A percentile compares a stretch with the other conserved stretches of the same genome.
phyloP scores from a whole-genome alignment of 768 basidiomycete genomes.

The Tulasnella sp. region DNA sequence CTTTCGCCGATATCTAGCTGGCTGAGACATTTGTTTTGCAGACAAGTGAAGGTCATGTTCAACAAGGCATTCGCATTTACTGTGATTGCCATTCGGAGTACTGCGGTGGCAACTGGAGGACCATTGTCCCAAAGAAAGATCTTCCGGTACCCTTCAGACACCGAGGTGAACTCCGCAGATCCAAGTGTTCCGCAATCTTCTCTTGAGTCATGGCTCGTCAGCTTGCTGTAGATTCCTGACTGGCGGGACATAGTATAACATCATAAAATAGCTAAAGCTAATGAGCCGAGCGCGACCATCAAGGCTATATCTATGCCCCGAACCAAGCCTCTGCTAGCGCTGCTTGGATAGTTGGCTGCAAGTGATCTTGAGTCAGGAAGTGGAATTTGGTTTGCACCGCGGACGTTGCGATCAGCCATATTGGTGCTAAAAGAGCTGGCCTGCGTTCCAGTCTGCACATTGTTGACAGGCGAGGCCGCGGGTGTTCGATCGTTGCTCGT shows the following conservation, averaged over 20 bases:
- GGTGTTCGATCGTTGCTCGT: background rate
- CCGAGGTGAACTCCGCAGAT: background rate
- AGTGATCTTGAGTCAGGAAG: background rate
- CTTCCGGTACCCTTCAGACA: background rate
- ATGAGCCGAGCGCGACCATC: background rate
- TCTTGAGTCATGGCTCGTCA: constrained; percentile 4
- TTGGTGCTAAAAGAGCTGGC: background rate
- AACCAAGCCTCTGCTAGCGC: background rate
- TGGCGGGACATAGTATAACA: background rate
- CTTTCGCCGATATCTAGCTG: background rate
- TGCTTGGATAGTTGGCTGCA: background rate
- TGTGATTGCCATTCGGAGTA: background rate
- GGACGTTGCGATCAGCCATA: background rate
- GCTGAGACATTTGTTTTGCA: background rate
- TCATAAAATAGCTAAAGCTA: background rate
- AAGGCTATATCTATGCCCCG: background rate
- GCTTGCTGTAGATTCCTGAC: background rate
- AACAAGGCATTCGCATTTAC: constrained; percentile 4
- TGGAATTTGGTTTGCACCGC: background rate
- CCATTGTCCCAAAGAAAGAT: background rate
- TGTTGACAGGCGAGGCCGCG: background rate
- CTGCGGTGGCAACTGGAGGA: background rate
- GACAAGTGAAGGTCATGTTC: constrained; percentile 11
- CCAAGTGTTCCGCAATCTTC: background rate
- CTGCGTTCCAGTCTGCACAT: background rate